These are phyloP conservation scores for Fusarium torulosum DNA, from an alignment of 2,329 filamentous ascomycete species.

Conservation along the genomic window DNA sequence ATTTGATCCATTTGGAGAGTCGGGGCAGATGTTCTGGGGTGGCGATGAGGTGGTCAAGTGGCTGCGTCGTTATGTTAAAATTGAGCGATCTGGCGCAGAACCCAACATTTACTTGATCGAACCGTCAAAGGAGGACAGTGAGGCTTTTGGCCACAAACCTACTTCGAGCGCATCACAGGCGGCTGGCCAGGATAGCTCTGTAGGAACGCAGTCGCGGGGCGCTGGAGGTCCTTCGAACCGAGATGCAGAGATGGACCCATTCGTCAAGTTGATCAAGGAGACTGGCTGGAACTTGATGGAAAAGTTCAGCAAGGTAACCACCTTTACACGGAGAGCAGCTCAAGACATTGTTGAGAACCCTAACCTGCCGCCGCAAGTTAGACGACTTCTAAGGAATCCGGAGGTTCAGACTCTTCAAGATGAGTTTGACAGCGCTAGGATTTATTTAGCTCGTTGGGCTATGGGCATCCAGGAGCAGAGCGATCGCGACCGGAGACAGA, in stretches of 20 bases:
- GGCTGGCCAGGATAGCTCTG: constrained; percentile 51
- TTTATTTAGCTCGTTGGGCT: constrained; percentile 96
- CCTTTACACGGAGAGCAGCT: constrained; percentile 91
- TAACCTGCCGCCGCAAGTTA: constrained; percentile 88
- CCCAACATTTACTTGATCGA: constrained; percentile 93
- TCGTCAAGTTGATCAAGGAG: constrained; percentile 94
- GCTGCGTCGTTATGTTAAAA: constrained; percentile 84
- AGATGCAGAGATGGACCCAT: constrained; percentile 88
- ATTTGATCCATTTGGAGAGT: constrained; percentile 90
- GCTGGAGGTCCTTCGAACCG: constrained; percentile 56
- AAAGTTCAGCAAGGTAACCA: constrained; percentile 96
- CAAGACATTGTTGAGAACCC: constrained; percentile 94
- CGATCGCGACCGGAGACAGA: constrained; percentile 84
- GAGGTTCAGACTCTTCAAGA: constrained; percentile 96
- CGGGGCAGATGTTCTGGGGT: constrained; percentile 94
- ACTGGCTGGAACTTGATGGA: constrained; percentile 97
- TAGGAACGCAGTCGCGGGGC: constrained; percentile 47
- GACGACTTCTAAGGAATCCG: constrained; percentile 85
- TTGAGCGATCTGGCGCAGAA: constrained; percentile 88
- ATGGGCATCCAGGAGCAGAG: constrained; percentile 99
- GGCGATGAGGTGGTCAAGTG: constrained; percentile 95
- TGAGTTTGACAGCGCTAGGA: constrained; percentile 94
- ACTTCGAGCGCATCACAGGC: constrained; percentile 54
- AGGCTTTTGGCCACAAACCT: constrained; percentile 79
- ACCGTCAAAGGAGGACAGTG: constrained; percentile 84